Conservation (phyloP, 2,329 filamentous ascomycete genomes). For the Alternaria burnsii region DNA sequence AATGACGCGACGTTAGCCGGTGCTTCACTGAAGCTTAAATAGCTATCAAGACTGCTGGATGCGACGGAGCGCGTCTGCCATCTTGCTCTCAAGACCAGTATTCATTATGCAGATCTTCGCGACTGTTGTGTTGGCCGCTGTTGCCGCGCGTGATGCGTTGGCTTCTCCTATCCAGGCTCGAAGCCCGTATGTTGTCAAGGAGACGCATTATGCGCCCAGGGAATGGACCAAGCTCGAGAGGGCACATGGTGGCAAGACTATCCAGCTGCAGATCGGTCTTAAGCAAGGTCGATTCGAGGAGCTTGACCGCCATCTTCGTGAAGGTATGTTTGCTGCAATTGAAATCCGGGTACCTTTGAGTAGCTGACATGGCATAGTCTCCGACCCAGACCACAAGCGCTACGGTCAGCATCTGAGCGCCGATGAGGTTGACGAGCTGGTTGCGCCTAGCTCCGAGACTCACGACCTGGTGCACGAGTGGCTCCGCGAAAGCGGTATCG, state of each 20-base stretch:
- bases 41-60: slow-evolving; percentile 9
- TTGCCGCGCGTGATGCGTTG: slow-evolving; percentile 42
- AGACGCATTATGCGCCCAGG: slow-evolving; percentile 61
- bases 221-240: slow-evolving; percentile 60
- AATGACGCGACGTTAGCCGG: slow-evolving; percentile 7
- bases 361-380: slow-evolving; percentile 24
- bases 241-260: slow-evolving; percentile 58
- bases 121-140: slow-evolving; percentile 36
- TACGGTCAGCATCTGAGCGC: slow-evolving; percentile 65
- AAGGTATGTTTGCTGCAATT: slow-evolving; percentile 50
- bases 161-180: slow-evolving; percentile 50
- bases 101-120: slow-evolving; percentile 23
- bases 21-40: slow-evolving; percentile 13
- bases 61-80: slow-evolving; percentile 2
- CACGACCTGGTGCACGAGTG: slow-evolving; percentile 63
- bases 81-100: neutral
- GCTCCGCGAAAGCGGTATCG: slow-evolving; percentile 63
- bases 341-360: too few species aligned
- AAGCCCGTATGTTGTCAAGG: slow-evolving; percentile 63
- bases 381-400: slow-evolving; percentile 58
- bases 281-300: slow-evolving; percentile 66
- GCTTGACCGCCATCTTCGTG: slow-evolving; percentile 63
- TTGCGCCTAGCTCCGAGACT: slow-evolving; percentile 63
- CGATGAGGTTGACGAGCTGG: slow-evolving; percentile 62
- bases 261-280: slow-evolving; percentile 66